Percentiles rank a stretch among this genome's conserved stretches.
phyloP scores from a whole-genome alignment of 148 eudicot genomes.

The Vaccinium vitisidaea region DNA sequence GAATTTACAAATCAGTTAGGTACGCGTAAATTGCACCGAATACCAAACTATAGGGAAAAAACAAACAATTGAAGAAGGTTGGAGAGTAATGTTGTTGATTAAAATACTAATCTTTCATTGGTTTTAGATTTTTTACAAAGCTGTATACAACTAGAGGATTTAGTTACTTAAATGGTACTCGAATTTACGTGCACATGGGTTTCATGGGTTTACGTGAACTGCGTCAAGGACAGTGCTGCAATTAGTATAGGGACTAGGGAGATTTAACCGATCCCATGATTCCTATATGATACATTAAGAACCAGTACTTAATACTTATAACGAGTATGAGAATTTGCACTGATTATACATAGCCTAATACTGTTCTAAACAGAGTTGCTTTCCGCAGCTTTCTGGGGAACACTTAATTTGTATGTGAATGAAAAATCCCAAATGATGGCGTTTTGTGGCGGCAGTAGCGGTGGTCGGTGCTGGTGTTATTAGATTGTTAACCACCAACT shows the following conservation, averaged over 20 bases:
- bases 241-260: neutral
- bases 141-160: neutral
- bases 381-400: neutral
- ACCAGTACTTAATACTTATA: neutral
- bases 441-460: too few relatives aligned
- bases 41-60: neutral
- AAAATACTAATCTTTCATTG: neutral
- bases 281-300: neutral
- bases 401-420: neutral
- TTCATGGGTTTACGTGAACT: neutral
- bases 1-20: too few relatives aligned
- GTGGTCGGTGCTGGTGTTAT: too few relatives aligned
- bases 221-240: neutral
- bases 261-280: too few relatives aligned
- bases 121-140: neutral
- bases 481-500: too few relatives aligned
- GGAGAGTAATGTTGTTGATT: neutral
- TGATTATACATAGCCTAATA: neutral
- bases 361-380: neutral
- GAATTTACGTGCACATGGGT: constrained; percentile 8
- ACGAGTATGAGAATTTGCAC: neutral
- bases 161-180: neutral
- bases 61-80: neutral
- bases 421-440: neutral
- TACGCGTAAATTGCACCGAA: neutral